Conservation (phyloP, 2,329 filamentous ascomycete genomes). For the Monosporascus sp. region DNA sequence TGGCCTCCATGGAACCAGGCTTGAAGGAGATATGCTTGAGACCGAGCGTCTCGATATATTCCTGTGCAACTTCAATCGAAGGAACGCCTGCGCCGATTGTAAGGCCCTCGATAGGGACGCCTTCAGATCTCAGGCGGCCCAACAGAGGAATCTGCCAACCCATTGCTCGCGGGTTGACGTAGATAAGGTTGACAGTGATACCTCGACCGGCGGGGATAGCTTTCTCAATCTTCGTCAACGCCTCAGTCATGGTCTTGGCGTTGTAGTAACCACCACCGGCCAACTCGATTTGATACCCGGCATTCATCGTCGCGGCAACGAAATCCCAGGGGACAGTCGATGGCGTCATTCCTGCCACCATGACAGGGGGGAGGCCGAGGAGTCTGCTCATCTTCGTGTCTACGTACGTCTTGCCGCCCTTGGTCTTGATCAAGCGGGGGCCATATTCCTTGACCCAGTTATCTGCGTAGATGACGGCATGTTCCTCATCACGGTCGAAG, state of each 20-base stretch:
- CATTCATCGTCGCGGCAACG: slow-evolving; percentile 86
- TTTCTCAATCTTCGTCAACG: slow-evolving; percentile 78
- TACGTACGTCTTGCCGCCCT: slow-evolving; percentile 82
- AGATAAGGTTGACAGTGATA: slow-evolving; percentile 87
- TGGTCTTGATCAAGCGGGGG: slow-evolving; percentile 85
- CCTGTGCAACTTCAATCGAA: slow-evolving; percentile 86
- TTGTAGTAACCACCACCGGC: slow-evolving; percentile 88
- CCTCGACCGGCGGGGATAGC: slow-evolving; percentile 79
- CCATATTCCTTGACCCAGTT: slow-evolving; percentile 98
- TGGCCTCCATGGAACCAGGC: slow-evolving; percentile 81
- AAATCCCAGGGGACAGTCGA: slow-evolving; percentile 88
- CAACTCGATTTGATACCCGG: slow-evolving; percentile 89
- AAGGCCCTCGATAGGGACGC: slow-evolving; percentile 84
- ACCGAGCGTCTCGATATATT: slow-evolving; percentile 89
- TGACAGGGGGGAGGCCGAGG: slow-evolving; percentile 76
- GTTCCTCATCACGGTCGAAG: slow-evolving; percentile 91
- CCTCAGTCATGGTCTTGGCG: slow-evolving; percentile 74
- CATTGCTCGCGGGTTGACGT: slow-evolving; percentile 85
- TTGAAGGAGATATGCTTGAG: slow-evolving; percentile 95
- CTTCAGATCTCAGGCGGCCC: slow-evolving; percentile 72
- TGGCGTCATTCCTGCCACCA: slow-evolving; percentile 94
- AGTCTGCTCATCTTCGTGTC: slow-evolving; percentile 95
- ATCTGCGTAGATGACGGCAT: slow-evolving; percentile 89
- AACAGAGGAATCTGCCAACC: slow-evolving; percentile 87
- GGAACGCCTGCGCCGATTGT: slow-evolving; percentile 92